Evolutionary conservation across 1,284 basidiomycete genomes (phyloP), one percentile per base, ranked within the genome.

Genomic region (Apiotrichum siamense): DNA sequence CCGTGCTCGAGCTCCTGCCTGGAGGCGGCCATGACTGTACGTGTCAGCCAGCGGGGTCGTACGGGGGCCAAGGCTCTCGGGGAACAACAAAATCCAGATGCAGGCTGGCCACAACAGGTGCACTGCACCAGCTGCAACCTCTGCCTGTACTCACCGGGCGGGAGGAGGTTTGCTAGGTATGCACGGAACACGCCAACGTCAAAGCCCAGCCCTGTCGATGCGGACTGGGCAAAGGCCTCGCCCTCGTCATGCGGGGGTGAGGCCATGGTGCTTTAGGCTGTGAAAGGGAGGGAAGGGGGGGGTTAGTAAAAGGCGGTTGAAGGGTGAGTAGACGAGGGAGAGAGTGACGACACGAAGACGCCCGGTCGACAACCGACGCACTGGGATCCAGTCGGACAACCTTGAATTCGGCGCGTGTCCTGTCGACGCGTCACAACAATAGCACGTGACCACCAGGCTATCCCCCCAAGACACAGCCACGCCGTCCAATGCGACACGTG

Each of bases 1-100:
- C 64, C 65, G 37, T 61, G 52, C 43, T 69, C 65, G 10, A 75
- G 56, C 36, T 73, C 71, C 24, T 63, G 49, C 11, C 50, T 47
- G 3, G 64, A 60, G 12, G 71, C 72, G 7, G 70, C 61, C 73
- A 75, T 75, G 20, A 73, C 73, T 75, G 38, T 10, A 26, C 5
- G 38, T 33, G 40, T 41, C 7, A 29, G 31, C 20, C 4, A 29
- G 20, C 7, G 21, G 29, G 10, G 13, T 11, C 7, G n/a, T 31
- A 23, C 37, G 29, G 26, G 21, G 32, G 29, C 11, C 11, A 18
- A 15, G 33, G 38, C 20, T 47, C 23, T 25, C 15, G 12, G n/a
- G n/a, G n/a, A n/a, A n/a, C n/a, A n/a, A n/a, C n/a, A n/a, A n/a
- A n/a, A n/a, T n/a, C n/a, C n/a, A n/a, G n/a, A n/a, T n/a, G n/a